A percentile compares a stretch with the other conserved stretches of the same genome.
phyloP scores from a whole-genome alignment of 2,329 filamentous ascomycete genomes.

The Penicillium rolfsii region DNA sequence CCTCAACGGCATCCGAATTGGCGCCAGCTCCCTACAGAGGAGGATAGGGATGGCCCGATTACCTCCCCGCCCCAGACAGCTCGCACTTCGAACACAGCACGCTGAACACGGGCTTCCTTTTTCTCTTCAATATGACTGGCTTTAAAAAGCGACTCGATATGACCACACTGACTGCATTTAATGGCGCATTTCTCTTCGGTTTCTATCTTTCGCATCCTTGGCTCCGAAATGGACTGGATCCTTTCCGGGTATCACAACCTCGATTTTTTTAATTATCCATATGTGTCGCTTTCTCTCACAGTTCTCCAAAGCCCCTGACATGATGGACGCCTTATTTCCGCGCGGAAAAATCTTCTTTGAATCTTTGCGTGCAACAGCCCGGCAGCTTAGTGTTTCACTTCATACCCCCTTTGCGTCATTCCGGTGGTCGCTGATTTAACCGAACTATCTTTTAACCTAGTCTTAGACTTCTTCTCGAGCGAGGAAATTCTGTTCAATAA shows the following conservation, averaged over 20 bases:
- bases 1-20: not conserved
- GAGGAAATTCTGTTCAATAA: too few relatives aligned
- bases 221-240: constrained; percentile 25
- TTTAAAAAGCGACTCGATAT: constrained; percentile 11
- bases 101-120: constrained; percentile 21
- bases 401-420: constrained; percentile 23
- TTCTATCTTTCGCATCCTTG: constrained; percentile 12
- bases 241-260: constrained; percentile 10
- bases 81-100: constrained; percentile 32
- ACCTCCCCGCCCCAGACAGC: constrained; percentile 29
- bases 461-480: not conserved
- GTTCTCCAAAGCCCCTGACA: not conserved
- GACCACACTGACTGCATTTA: constrained; percentile 11
- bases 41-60: constrained; percentile 13
- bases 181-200: not conserved
- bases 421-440: not conserved
- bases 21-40: not conserved
- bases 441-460: not conserved
- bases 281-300: not conserved
- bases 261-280: constrained; percentile 10
- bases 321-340: not conserved
- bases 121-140: constrained; percentile 1
- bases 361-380: constrained; percentile 5
- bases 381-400: constrained; percentile 18
- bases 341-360: constrained; percentile 9